Base-by-base conservation (phyloP, 2,329 filamentous ascomycete species). In the Blastomyces parvus region DNA sequence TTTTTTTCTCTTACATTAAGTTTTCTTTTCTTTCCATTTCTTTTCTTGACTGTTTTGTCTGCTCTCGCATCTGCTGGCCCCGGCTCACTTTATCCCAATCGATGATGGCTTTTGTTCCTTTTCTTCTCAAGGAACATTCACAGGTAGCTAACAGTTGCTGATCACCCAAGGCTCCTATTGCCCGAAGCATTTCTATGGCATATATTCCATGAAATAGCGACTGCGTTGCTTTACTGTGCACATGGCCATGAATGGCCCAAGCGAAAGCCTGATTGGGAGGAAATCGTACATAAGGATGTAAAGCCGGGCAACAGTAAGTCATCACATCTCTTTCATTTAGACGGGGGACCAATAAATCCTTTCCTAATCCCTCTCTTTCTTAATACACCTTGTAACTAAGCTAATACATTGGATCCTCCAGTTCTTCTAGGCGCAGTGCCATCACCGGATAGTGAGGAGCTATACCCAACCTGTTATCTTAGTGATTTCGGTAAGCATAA, bases 121-220 rank as follows among this genome's bases (percentile, higher is more conserved):
- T 40, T 36, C 14, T 36, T 19, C n/a, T 40, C 42, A 11, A 42
- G 33, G 9, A 17, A 27, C 5, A 25, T 14, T 13, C 2, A 6
- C 7, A 58, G 3, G 19, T 25, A 19, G 36, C 19, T 33, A 40
- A 42, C 30, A 38, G 30, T 27, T 33, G 8, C 55, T 44, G 25
- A 36, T 19, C 14, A 17, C 19, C 7, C 8, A 14, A 65, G 64
- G 22, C 22, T 63, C 5, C 19, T 61, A 22, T 13, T 65, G n/a
- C 64, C 64, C 19, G 64, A 65, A 55, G 52, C 64, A 13, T 65
- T 65, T 61, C 19, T 63, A n/a, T 65, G 64, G 64, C 61, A 65
- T 38, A 6, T 65, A 14, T 61, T 63, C 40, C 64, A 65, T 55
- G 25, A 57, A 22, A 61, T 65, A 30, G 58, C 48, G 13, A 63